Conservation (phyloP, 805 yeast species). For the Metschnikowia amazonensis region DNA sequence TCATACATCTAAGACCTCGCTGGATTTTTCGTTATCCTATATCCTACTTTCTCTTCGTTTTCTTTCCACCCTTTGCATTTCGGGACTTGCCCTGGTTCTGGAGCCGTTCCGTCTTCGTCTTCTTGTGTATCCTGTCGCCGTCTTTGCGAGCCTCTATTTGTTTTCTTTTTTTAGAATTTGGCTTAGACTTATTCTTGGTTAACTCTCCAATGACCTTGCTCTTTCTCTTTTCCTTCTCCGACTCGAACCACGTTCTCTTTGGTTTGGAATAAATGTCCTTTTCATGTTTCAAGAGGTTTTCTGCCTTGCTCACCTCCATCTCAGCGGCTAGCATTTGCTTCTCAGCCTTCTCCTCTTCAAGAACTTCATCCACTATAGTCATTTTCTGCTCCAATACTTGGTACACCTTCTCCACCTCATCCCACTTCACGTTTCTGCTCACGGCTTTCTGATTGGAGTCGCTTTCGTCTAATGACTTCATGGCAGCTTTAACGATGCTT, state of each 20-base stretch:
- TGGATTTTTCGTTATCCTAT: not conserved
- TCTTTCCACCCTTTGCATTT: slow-evolving; percentile 13
- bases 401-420: slow-evolving; percentile 66
- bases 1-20: not conserved
- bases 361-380: slow-evolving; percentile 65
- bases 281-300: slow-evolving; percentile 73
- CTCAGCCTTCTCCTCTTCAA: slow-evolving; percentile 83
- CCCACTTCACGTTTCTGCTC: slow-evolving; percentile 93
- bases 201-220: slow-evolving; percentile 35
- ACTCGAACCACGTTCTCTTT: slow-evolving; percentile 94
- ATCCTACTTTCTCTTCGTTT: slow-evolving; percentile 7
- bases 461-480: slow-evolving; percentile 53
- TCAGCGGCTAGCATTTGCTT: slow-evolving; percentile 87
- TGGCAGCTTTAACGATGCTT: slow-evolving; percentile 84
- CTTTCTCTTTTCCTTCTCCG: slow-evolving; percentile 50
- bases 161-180: slow-evolving; percentile 70
- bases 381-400: slow-evolving; percentile 56
- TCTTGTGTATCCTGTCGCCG: slow-evolving; percentile 61
- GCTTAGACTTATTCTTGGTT: slow-evolving; percentile 49
- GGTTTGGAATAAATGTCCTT: slow-evolving; percentile 87
- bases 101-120: slow-evolving; percentile 71
- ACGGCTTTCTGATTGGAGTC: slow-evolving; percentile 52
- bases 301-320: slow-evolving; percentile 82
- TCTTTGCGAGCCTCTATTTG: slow-evolving; percentile 58
- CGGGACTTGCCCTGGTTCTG: slow-evolving; percentile 18